Evolutionary conservation across 2,329 filamentous ascomycete genomes (phyloP).

Genomic region (Diaporthe vexans): DNA sequence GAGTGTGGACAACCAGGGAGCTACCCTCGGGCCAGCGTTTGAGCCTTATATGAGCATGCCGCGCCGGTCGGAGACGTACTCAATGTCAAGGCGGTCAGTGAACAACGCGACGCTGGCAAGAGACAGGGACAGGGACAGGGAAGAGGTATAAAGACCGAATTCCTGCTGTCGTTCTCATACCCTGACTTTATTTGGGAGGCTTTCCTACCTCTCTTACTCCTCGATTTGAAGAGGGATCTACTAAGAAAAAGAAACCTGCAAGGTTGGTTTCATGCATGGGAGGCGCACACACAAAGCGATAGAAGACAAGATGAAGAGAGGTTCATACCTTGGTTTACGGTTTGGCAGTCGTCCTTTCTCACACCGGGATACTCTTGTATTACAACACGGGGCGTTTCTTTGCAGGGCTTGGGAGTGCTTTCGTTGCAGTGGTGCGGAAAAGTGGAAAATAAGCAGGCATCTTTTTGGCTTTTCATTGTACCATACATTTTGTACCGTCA

Average conservation of each 20-base stretch:
- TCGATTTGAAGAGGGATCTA: background rate
- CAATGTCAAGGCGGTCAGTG: slow-evolving; percentile 34
- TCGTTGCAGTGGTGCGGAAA: slow-evolving; percentile 3
- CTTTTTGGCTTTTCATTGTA: slow-evolving; percentile 21
- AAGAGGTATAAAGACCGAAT: slow-evolving; percentile 27
- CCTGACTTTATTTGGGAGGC: background rate
- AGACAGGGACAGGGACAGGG: slow-evolving; percentile 29
- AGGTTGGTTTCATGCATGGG: slow-evolving; percentile 33
- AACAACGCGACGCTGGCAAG: slow-evolving; percentile 34
- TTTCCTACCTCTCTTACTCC: background rate
- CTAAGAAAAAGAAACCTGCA: background rate
- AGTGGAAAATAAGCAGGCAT: slow-evolving; percentile 17
- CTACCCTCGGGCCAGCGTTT: slow-evolving; percentile 1
- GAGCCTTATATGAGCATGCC: slow-evolving; percentile 35
- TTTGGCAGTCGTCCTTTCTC: slow-evolving; percentile 2
- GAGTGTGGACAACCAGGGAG: slow-evolving; percentile 33
- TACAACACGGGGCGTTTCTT: background rate
- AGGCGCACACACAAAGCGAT: slow-evolving; percentile 36
- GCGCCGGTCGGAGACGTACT: slow-evolving; percentile 39
- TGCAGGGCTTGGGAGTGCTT: background rate
- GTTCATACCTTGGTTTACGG: slow-evolving; percentile 17
- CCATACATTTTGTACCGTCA: slow-evolving; percentile 15
- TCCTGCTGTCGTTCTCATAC: background rate
- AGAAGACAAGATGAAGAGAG: slow-evolving; percentile 3
- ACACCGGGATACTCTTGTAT: slow-evolving; percentile 1